These are phyloP conservation scores for Gryganskiella cystojenkinii DNA, from an alignment of 192 early-diverging fungal species.

Conservation along the genomic window DNA sequence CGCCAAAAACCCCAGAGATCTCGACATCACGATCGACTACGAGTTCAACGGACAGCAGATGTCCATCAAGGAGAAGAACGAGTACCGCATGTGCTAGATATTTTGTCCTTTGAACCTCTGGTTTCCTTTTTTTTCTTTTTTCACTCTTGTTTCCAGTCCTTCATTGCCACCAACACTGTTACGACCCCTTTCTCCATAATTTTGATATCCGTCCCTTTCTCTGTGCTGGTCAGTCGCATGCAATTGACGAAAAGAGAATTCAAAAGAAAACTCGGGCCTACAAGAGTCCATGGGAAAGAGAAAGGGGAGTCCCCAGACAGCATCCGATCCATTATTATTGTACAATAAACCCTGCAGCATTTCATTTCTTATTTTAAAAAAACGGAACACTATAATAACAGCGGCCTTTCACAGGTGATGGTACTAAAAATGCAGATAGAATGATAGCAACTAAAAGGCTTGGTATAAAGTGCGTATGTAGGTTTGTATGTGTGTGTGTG, in stretches of 20 bases:
- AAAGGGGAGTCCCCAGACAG: not conserved
- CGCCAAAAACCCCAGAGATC: conserved; percentile 88
- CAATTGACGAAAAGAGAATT: too few relatives aligned
- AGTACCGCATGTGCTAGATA: conserved; percentile 56
- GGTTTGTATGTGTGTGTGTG: too few relatives aligned
- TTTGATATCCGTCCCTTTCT: conserved; percentile 7
- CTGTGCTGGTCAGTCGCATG: not conserved
- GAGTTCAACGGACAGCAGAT: conserved; percentile 51
- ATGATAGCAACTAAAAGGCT: too few relatives aligned
- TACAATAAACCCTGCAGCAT: not conserved
- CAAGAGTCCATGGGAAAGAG: too few relatives aligned
- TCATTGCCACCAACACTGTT: too few relatives aligned
- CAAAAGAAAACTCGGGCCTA: too few relatives aligned
- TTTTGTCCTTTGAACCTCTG: not conserved
- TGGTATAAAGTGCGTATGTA: too few relatives aligned
- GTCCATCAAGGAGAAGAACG: conserved; percentile 52
- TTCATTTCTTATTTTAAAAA: not conserved
- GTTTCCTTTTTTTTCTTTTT: not conserved
- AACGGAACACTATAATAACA: not conserved
- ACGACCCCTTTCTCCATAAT: not conserved
- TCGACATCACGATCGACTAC: conserved; percentile 85
- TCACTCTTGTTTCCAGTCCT: not conserved
- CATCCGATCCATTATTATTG: not conserved
- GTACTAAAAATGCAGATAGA: too few relatives aligned
- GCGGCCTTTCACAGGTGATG: too few relatives aligned